Conservation (phyloP, 768 basidiomycete species). For the Trametopsis cervina region DNA sequence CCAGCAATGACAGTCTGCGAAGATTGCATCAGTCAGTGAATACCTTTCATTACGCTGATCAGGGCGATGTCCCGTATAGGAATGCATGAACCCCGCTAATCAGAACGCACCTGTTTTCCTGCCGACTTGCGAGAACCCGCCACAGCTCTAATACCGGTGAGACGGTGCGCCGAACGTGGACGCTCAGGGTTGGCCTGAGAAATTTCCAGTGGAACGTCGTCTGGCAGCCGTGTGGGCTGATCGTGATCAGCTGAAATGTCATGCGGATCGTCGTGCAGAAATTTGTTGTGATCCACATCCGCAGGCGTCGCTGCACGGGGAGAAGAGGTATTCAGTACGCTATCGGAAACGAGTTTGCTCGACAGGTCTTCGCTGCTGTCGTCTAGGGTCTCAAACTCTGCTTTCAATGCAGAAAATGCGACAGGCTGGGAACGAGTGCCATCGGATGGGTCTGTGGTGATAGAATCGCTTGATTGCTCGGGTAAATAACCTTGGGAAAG, state of each 20-base stretch:
- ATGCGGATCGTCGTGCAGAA: not conserved
- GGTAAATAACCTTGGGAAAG: not conserved
- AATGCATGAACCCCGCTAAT: not conserved
- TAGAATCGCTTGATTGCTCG: not conserved
- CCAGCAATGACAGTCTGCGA: slow-evolving; percentile 16
- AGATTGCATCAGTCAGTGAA: slow-evolving; percentile 15
- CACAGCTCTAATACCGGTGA: no score
- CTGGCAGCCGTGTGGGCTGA: not conserved
- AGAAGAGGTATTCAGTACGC: no score
- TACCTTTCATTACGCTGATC: slow-evolving; percentile 6
- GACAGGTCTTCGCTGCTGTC: not conserved
- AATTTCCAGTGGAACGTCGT: not conserved
- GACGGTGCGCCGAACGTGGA: not conserved
- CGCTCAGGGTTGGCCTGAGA: not conserved
- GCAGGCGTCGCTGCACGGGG: not conserved
- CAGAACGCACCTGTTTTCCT: not conserved
- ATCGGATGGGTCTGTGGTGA: not conserved
- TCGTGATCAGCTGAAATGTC: not conserved
- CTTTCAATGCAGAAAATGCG: not conserved
- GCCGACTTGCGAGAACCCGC: not conserved
- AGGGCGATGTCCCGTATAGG: not conserved
- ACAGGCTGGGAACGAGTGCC: not conserved
- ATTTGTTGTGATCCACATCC: not conserved
- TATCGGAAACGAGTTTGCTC: no score
- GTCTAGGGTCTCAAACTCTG: slow-evolving; percentile 1